These are phyloP conservation scores for Camptophora hylomeconis DNA, from an alignment of 2,329 filamentous ascomycete genomes.

Conservation along the genomic window DNA sequence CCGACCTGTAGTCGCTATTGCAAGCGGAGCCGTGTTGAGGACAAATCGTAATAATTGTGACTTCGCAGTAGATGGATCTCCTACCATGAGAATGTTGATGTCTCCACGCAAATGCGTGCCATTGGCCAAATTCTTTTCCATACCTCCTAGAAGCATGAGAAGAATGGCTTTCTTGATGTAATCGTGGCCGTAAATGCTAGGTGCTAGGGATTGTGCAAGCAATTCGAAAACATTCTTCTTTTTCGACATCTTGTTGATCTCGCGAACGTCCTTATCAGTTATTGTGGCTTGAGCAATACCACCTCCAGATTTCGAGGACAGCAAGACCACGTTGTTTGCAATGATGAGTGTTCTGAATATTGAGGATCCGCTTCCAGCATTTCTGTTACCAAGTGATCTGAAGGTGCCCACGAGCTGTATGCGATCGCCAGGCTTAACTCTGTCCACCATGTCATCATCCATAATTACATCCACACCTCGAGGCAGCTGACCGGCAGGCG, in stretches of 20 bases:
- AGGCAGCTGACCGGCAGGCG: conserved; percentile 87
- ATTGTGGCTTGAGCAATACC: conserved; percentile 85
- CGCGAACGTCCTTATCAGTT: conserved; percentile 92
- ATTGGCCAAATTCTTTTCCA: conserved; percentile 98
- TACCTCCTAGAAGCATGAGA: conserved; percentile 84
- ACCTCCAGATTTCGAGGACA: conserved; percentile 91
- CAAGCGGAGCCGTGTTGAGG: conserved; percentile 87
- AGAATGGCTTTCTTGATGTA: conserved; percentile 97
- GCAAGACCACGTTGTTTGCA: conserved; percentile 85
- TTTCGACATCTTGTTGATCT: conserved; percentile 96
- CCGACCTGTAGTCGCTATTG: conserved; percentile 92
- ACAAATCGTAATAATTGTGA: conserved; percentile 97
- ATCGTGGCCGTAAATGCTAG: conserved; percentile 92
- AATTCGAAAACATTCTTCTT: conserved; percentile 88
- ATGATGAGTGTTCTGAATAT: conserved; percentile 90
- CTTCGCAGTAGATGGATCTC: conserved; percentile 95
- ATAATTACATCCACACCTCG: conserved; percentile 92
- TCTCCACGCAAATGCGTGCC: conserved; percentile 95
- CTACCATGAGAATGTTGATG: conserved; percentile 98
- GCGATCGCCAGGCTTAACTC: conserved; percentile 86
- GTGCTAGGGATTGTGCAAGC: conserved; percentile 83
- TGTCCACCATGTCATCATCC: conserved; percentile 91
- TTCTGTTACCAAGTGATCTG: conserved; percentile 85
- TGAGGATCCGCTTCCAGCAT: conserved; percentile 77
- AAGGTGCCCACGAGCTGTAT: conserved; percentile 97